Evolutionary conservation across 225 moss, liverwort and hornwort species (phyloP).

Genomic region (Physcomitrium patens): DNA sequence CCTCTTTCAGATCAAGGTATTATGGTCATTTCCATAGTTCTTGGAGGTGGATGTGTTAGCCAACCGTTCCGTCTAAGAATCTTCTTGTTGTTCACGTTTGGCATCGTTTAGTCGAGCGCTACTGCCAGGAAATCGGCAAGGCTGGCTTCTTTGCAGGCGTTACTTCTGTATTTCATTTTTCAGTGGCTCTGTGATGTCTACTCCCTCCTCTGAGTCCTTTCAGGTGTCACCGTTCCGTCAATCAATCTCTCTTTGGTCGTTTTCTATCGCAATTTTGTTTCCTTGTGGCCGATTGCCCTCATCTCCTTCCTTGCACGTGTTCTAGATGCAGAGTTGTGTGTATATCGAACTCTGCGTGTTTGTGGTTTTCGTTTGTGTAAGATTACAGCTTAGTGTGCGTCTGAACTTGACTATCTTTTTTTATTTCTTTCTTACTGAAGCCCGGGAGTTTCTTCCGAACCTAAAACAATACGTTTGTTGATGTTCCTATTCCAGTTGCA

Average conservation of each 20-base stretch:
- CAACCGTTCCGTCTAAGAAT: background rate
- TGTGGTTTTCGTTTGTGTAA: background rate
- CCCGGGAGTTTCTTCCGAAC: background rate
- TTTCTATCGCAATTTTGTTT: background rate
- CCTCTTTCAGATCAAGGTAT: background rate
- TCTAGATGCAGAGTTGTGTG: background rate
- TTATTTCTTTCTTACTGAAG: background rate
- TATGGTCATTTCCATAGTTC: background rate
- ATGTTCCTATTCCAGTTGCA: constrained; percentile 3
- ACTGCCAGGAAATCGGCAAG: background rate
- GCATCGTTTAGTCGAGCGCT: background rate
- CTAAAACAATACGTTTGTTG: background rate
- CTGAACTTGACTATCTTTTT: background rate
- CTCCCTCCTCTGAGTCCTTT: background rate
- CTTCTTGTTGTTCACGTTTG: background rate
- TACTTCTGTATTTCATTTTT: background rate
- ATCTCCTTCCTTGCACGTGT: background rate
- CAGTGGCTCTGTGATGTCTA: background rate
- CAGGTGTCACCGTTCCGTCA: background rate
- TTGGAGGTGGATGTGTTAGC: background rate
- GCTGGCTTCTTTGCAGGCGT: background rate
- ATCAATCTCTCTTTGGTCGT: background rate
- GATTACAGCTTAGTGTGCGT: background rate
- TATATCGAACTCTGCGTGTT: background rate
- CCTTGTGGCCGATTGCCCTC: background rate